Conservation (phyloP, 352 stramenopile genomes). For the Phytophthora nicotianae region DNA sequence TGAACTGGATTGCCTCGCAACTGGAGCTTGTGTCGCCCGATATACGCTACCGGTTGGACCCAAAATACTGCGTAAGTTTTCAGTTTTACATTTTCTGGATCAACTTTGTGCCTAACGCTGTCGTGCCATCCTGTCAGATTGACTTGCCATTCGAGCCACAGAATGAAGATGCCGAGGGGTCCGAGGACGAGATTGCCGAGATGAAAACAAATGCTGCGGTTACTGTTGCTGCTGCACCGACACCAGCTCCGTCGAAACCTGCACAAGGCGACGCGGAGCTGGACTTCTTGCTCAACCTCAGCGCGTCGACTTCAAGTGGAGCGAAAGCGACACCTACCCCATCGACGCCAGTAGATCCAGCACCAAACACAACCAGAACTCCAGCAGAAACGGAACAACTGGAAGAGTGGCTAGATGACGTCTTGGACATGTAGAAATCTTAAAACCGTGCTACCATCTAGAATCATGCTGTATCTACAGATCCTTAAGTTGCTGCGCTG, state of each 20-base stretch:
- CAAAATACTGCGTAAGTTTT: slow-evolving; percentile 76
- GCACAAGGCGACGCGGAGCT: slow-evolving; percentile 33
- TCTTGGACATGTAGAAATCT: slow-evolving; percentile 43
- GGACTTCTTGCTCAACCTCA: slow-evolving; percentile 54
- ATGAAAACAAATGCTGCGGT: background rate
- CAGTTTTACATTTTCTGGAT: background rate
- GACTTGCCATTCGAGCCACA: slow-evolving; percentile 49
- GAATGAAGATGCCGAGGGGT: slow-evolving; percentile 17
- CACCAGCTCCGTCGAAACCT: slow-evolving; percentile 1
- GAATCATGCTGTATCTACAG: slow-evolving; percentile 7
- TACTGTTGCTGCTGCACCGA: background rate
- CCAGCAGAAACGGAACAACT: slow-evolving; percentile 41
- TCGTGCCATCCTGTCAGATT: slow-evolving; percentile 26
- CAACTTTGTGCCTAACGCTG: background rate
- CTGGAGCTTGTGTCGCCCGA: slow-evolving; percentile 48
- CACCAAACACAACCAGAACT: slow-evolving; percentile 13
- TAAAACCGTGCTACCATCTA: slow-evolving; percentile 5
- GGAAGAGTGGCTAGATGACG: slow-evolving; percentile 76
- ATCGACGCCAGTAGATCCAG: slow-evolving; percentile 1
- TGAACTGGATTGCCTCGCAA: slow-evolving; percentile 69
- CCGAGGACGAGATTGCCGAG: slow-evolving; percentile 6
- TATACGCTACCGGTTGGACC: slow-evolving; percentile 70
- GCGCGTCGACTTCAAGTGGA: slow-evolving; percentile 19
- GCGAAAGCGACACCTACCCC: slow-evolving; percentile 5
- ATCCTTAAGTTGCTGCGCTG: slow-evolving; percentile 6